Evolutionary conservation across 441 rosid species (phyloP).

Genomic region (Omphalea diandra): DNA sequence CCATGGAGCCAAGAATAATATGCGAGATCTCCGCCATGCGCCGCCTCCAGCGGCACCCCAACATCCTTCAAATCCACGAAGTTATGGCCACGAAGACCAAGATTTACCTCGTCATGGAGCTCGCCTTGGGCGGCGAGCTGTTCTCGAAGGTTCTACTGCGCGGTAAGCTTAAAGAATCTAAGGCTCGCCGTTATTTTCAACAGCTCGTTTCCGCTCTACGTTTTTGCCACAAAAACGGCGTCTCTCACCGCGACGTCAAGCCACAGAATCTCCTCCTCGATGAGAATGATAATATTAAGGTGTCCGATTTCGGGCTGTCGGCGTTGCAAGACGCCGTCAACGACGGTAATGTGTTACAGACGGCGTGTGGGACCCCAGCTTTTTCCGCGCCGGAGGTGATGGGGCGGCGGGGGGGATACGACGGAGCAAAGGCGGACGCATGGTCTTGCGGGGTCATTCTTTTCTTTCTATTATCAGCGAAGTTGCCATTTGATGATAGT

Average conservation of each 20-base stretch:
- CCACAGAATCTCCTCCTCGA: slow-evolving; percentile 80
- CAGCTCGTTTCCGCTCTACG: slow-evolving; percentile 71
- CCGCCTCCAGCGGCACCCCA: slow-evolving; percentile 69
- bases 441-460: slow-evolving; percentile 96
- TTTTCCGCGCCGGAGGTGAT: slow-evolving; percentile 82
- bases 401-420: slow-evolving; percentile 53
- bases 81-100: slow-evolving; percentile 86
- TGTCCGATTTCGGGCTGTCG: slow-evolving; percentile 75
- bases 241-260: slow-evolving; percentile 82
- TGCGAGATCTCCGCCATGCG: slow-evolving; percentile 84
- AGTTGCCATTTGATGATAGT: slow-evolving; percentile 67
- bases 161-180: slow-evolving; percentile 51
- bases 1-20: slow-evolving; percentile 64
- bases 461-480: slow-evolving; percentile 53
- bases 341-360: slow-evolving; percentile 48
- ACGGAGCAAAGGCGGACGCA: slow-evolving; percentile 77
- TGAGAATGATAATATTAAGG: slow-evolving; percentile 49
- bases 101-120: slow-evolving; percentile 78
- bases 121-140: slow-evolving; percentile 78
- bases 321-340: slow-evolving; percentile 51
- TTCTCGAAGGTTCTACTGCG: slow-evolving; percentile 44
- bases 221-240: slow-evolving; percentile 78
- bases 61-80: slow-evolving; percentile 76
- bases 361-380: slow-evolving; percentile 83
- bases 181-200: slow-evolving; percentile 64